phyloP scores from a whole-genome alignment of 306 rosid species.

The Sechiopsis laciniata region DNA sequence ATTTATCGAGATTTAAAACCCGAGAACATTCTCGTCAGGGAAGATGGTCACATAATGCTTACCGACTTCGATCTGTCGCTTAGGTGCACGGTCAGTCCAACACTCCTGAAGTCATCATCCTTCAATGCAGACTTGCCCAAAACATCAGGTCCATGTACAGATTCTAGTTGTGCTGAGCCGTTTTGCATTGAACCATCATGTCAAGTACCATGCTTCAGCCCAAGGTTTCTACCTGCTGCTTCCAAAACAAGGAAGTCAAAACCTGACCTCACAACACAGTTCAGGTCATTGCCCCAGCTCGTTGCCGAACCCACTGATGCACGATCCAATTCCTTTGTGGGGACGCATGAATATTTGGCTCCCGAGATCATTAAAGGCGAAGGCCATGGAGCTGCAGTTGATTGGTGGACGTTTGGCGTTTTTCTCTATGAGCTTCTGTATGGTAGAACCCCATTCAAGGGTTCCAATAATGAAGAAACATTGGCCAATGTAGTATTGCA shows the following conservation, averaged over 20 bases:
- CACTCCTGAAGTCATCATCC: conserved; percentile 46
- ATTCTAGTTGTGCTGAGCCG: conserved; percentile 59
- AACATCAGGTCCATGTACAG: conserved; percentile 55
- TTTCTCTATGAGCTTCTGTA: conserved; percentile 65
- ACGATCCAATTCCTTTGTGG: conserved; percentile 70
- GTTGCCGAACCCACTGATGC: conserved; percentile 71
- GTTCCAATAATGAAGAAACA: conserved; percentile 57
- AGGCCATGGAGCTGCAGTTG: conserved; percentile 78
- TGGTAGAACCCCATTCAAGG: conserved; percentile 70
- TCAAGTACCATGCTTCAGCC: conserved; percentile 76
- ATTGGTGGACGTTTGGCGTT: conserved; percentile 84
- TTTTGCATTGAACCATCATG: conserved; percentile 61
- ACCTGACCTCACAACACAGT: conserved; percentile 41
- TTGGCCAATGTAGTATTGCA: conserved; percentile 57
- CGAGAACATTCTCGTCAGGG: conserved; percentile 72
- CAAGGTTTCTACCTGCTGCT: conserved; percentile 55
- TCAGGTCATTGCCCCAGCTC: conserved; percentile 65
- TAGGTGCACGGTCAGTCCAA: conserved; percentile 60
- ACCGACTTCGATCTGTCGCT: conserved; percentile 70
- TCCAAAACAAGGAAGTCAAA: conserved; percentile 54
- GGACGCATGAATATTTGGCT: conserved; percentile 71
- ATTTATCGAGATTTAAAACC: conserved; percentile 75
- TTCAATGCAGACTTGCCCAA: conserved; percentile 42
- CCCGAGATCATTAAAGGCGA: conserved; percentile 77
- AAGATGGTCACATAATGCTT: conserved; percentile 78